Evolutionary conservation across 2,329 filamentous ascomycete species (phyloP).

Genomic region (Cercospora brassicicola): DNA sequence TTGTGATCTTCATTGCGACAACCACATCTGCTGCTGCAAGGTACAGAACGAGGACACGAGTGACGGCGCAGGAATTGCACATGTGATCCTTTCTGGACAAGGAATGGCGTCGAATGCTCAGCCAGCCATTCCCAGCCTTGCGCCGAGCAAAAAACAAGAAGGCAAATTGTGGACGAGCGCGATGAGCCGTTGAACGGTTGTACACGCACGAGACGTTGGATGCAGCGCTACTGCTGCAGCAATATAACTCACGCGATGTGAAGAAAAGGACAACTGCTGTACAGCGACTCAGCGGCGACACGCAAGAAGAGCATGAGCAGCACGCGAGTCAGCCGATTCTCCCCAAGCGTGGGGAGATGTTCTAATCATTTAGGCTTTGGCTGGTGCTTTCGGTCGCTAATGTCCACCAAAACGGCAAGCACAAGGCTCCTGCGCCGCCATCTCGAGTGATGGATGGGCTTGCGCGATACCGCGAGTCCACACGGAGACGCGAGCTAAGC

Average conservation of each 20-base stretch:
- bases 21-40: not conserved
- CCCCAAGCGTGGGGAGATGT: not conserved
- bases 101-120: not conserved
- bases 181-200: not conserved
- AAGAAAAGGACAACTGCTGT: not conserved
- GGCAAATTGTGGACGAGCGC: not conserved
- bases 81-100: conserved; percentile 2
- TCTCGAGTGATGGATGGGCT: not conserved
- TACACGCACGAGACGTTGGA: not conserved
- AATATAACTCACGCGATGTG: not conserved
- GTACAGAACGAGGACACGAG: not conserved
- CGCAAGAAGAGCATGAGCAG: not conserved
- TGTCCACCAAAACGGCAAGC: conserved; percentile 10
- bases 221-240: not conserved
- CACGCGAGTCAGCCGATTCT: not conserved
- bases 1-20: not conserved
- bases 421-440: not conserved
- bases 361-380: not conserved
- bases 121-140: conserved; percentile 2
- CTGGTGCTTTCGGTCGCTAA: conserved; percentile 1
- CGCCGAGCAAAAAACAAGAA: not conserved
- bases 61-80: not conserved
- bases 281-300: no score
- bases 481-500: not conserved
- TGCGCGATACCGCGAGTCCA: not conserved